A percentile compares a stretch with the other conserved stretches of the same genome.
Evolutionary conservation across 345 rosid genomes (phyloP).

Genomic region (Eucalyptus pauciflora): DNA sequence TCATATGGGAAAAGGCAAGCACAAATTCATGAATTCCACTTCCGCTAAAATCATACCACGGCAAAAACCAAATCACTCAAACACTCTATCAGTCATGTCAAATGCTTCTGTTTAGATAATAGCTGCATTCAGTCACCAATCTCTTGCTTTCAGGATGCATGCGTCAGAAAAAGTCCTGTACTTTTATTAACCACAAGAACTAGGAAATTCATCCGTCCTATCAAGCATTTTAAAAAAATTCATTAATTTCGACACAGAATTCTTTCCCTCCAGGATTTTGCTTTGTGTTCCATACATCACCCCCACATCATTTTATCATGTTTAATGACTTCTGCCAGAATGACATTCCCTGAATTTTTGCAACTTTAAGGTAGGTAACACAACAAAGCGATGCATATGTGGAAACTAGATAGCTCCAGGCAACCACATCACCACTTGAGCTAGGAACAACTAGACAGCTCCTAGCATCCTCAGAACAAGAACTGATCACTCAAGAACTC

Average conservation of each 20-base stretch:
- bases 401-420: not conserved
- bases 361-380: not conserved
- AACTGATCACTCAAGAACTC: not conserved
- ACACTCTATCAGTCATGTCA: not conserved
- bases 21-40: not conserved
- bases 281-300: not conserved
- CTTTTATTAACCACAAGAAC: not conserved
- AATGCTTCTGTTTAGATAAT: not conserved
- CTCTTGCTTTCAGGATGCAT: not conserved
- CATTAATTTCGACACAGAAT: not conserved
- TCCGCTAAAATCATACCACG: not conserved
- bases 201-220: not conserved
- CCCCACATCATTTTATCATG: not conserved
- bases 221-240: not conserved
- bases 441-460: not conserved
- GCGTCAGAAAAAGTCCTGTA: not conserved
- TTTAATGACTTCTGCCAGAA: not conserved
- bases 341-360: not conserved
- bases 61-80: not conserved
- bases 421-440: not conserved
- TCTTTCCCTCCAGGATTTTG: not conserved
- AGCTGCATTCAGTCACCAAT: not conserved
- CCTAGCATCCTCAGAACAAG: not conserved
- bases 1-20: not conserved
- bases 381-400: not conserved